Evolutionary conservation across 306 rosid species (phyloP).

Genomic region (Glycyrrhiza uralensis): DNA sequence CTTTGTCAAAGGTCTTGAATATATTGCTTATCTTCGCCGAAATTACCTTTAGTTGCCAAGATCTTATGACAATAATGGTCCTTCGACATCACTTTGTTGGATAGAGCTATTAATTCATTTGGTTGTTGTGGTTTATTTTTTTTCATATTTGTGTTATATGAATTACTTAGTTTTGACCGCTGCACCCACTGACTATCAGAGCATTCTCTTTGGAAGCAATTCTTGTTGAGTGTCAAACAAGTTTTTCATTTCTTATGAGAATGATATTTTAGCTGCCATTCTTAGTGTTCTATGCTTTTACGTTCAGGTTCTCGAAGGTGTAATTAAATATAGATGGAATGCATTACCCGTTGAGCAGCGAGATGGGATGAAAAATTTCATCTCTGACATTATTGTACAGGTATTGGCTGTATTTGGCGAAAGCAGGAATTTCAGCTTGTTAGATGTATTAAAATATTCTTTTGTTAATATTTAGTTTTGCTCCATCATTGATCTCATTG

Average conservation of each 20-base stretch:
- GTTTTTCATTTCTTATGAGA: background rate
- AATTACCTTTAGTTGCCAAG: background rate
- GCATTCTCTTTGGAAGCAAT: background rate
- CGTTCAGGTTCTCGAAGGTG: conserved; percentile 92
- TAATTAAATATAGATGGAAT: conserved; percentile 97
- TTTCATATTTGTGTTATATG: background rate
- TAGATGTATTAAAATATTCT: background rate
- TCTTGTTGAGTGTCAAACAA: background rate
- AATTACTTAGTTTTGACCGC: background rate
- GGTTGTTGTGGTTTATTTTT: background rate
- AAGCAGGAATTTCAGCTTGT: background rate
- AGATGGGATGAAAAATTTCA: conserved; percentile 98
- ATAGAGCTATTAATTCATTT: background rate
- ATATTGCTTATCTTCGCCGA: background rate
- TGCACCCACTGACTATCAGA: background rate
- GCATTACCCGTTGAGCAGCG: conserved; percentile 96
- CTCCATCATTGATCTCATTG: conserved; percentile 3
- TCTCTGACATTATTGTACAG: conserved; percentile 96
- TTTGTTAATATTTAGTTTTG: background rate
- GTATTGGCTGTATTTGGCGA: conserved; percentile 30
- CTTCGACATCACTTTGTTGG: background rate
- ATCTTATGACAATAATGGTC: background rate
- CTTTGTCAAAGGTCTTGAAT: background rate
- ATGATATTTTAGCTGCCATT: background rate
- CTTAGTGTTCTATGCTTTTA: background rate